Evolutionary conservation across 805 yeast species (phyloP), one percentile per base, ranked within the genome.

Genomic region (Lipomyces yamanashiensis): DNA sequence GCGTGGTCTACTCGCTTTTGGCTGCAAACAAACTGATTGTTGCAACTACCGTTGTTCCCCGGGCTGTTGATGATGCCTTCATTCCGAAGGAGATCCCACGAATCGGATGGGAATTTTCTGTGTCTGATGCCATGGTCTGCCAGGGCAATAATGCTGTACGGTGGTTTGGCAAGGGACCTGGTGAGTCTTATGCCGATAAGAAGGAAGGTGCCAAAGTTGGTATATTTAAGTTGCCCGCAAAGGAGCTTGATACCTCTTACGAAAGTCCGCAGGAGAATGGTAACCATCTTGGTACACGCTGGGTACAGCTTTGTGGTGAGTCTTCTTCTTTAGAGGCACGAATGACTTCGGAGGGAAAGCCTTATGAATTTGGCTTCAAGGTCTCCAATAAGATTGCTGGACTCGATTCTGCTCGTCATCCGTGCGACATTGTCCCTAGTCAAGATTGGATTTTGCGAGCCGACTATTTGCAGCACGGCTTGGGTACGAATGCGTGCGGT

Each of bases 151-250:
- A 43, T 28, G 47, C 40, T 12, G 76, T 71, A 1, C 51, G 47
- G n/a, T 77, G 79, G 79, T 71, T 73, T 48, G 80, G 80, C 5
- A 63, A 74, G 23, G 78, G 78, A 8, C 78, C 78, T 15, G 76
- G 73, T 7, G 79, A 77, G 62, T 68, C 76, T 33, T 77, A 77
- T 62, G 65, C 73, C 19, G 80, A 77, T 59, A 73, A 74, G 58
- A 68, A 71, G 41, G 71, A 67, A 17, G 74, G 74, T 17, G 73
- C 72, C 34, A 67, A 56, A 49, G 48, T 75, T 37, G 79, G 78
- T 5, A 48, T 71, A 2, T 70, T 70, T 59, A 36, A 47, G 10
- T 39, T 59, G 13, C 40, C 63, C 1, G 70, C 64, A 21, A 64
- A 53, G 2, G 66, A 70, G 0, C 63, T 75, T 19, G 73, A 71